These are phyloP conservation scores for Magnolia officinalis DNA, from an alignment of 164 flowering plant species.

Conservation along the genomic window DNA sequence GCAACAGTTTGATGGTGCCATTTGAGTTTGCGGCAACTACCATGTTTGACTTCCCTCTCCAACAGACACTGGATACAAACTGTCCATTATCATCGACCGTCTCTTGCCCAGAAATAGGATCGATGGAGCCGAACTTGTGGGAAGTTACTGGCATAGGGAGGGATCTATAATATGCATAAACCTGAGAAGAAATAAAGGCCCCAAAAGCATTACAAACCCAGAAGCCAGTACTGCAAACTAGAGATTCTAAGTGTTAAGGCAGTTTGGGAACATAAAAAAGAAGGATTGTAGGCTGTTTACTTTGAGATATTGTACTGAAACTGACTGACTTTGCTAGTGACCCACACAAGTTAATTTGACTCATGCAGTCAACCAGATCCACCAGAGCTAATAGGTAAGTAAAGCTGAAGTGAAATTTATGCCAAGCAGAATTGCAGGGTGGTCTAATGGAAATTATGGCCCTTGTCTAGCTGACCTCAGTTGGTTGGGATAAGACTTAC, in stretches of 20 bases:
- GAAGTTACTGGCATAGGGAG: constrained; percentile 91
- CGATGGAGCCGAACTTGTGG: constrained; percentile 85
- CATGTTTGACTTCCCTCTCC: constrained; percentile 78
- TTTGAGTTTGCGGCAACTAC: constrained; percentile 84
- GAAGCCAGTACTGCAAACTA: not conserved
- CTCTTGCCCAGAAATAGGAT: constrained; percentile 84
- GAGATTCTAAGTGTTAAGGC: not conserved
- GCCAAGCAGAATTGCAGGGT: too few species aligned
- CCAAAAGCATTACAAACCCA: constrained; percentile 2
- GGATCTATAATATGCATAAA: constrained; percentile 76
- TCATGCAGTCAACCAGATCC: too few species aligned
- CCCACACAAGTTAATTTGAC: too few species aligned
- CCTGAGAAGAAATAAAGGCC: constrained; percentile 38
- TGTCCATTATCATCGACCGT: constrained; percentile 74
- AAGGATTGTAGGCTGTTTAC: too few species aligned
- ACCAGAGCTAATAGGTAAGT: too few species aligned
- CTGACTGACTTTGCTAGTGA: too few species aligned
- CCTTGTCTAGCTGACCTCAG: too few species aligned
- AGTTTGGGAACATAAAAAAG: not conserved
- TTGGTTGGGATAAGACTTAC: too few species aligned
- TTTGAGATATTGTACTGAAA: too few species aligned
- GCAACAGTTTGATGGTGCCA: constrained; percentile 80
- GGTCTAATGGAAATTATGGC: too few species aligned
- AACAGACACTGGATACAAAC: constrained; percentile 95
- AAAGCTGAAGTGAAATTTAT: too few species aligned